Base-by-base conservation (phyloP, 2,329 filamentous ascomycete genomes). In the Coleophoma crateriformis region DNA sequence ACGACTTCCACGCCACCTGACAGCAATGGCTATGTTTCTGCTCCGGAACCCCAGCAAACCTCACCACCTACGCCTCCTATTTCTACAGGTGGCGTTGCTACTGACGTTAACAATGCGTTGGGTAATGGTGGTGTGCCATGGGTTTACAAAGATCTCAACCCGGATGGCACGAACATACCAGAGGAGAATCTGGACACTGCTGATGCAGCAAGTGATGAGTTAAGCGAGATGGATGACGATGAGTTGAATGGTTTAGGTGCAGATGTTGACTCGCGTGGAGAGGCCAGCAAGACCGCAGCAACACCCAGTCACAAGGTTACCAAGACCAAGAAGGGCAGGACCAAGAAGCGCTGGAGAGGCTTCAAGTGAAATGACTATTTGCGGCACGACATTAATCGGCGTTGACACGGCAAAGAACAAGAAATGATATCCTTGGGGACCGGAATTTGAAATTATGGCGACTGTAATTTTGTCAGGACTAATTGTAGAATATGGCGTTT, bases 181-280 rank as follows among this genome's bases (percentile, higher is more conserved):
- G 85, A 86, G 56, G 87, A 92, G 67, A 77, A 82, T 47, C 89
- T 84, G 75, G 82, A 80, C 0, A 88, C 85, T 2, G 78, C 84
- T 33, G 87, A 91, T 49, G 82, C 87, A n/a, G 48, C 82, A 57
- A 75, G 82, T 32, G 95, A 88, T 60, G 88, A 92, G 58, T 76
- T 96, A 19, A 95, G 88, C 50, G 92, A 96, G 63, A 83, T 96
- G 64, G 91, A 95, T 60, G 91, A 96, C 56, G 90, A 95, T 46
- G 89, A 92, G 68, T 74, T 96, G 50, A 84, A 88, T 60, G 88
- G 86, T 33, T 71, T 90, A 13, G 57, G 57, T 38, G 70, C 71
- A 13, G 68, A 69, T 22, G 47, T 56, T 19, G 51, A 54, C 39
- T 27, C 27, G 27, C 27, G 27, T 27, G 50, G 46, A 17, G 56